Evolutionary conservation across 805 yeast genomes (phyloP), one percentile per base, ranked within the genome.

Genomic region (Kuraishia hungarica): DNA sequence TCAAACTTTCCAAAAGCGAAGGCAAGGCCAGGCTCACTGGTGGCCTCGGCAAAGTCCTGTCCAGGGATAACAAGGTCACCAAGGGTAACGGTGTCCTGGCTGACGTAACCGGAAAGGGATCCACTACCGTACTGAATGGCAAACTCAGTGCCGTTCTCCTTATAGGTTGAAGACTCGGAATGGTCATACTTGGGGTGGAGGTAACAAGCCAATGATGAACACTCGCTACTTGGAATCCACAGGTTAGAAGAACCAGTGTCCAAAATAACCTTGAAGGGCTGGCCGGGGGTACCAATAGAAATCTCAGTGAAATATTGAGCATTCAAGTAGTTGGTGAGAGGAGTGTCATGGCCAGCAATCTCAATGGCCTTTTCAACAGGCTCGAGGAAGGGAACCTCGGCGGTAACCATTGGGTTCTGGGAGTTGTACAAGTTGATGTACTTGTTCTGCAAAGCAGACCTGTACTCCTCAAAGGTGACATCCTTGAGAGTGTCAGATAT

Each of bases 1-100:
- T 94, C 99, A 70, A 94, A 94, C 75, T 94, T 93, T 72, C 97
- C 99, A 73, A 94, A 94, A 53, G 99, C 98, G 75, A 94, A 94
- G 0, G 97, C 94, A 62, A 94, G 81, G 56, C 99, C 99, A 49
- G 98, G 98, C 78, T 94, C 99, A 64, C 83, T 82, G 57, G 99
- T 94, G 60, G 97, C 93, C 79, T 94, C 99, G 58, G 96, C 98
- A 68, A 94, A 94, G 69, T 86, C 96, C 77, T 93, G 98, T 61
- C 86, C 75, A 61, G 91, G 87, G 67, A 94, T 92, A 55, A 77
- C 72, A 74, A 94, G 82, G 67, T 86, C 94, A 57, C 97, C 98
- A 60, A 94, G 74, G 58, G 81, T 75, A 64, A 94, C 74, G 50
- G 84, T 76, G 69, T 94, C 99, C 69, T 87, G 87, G 48, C 97